Evolutionary conservation across 106 monocot species (phyloP), one percentile per base, ranked within the genome.

Genomic region (Dioscorea alata): DNA sequence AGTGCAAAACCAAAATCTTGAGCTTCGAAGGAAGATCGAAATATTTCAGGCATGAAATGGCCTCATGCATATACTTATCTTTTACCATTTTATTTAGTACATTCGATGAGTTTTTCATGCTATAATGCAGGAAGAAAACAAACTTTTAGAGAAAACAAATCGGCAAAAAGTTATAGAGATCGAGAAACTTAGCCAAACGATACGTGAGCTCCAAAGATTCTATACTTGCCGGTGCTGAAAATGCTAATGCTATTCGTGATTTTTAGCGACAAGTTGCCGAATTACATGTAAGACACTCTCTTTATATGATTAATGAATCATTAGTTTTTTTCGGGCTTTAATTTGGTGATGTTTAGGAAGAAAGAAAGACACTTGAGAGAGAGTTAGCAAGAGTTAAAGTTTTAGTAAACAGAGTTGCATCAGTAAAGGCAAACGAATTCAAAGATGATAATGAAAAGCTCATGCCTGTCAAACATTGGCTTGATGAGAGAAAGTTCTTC

Each of bases 381-480:
- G 90, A 90, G 48, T 72, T 86, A 25, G 75, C 90, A 28, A 83
- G 86, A 74, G 63, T 54, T n/a, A 86, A 78, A 68, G 80, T 86
- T 25, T 81, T 73, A 23, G 78, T 67, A 49, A 86, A 81, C 60
- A 69, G 90, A 5, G 78, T 86, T 35, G 90, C 90, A 24, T 76
- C 72, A 19, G 74, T 71, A 23, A 72, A 74, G 22, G 86, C 83
- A 13, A 83, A 83, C 50, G 90, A 83, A 22, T 86, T 86, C 86
- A 90, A 86, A 68, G 86, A 81, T 51, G 86, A 86, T 23, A 61
- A 51, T 31, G 77, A 80, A 14, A 86, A 78, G 64, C 61, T 80
- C 67, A 86, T 81, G 67, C 83, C 86, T 61, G 78, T 78, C 33
- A 90, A 90, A 54, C 85, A 86, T 42, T 90, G 90, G 90, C 80